phyloP scores from a whole-genome alignment of 768 basidiomycete species.

The Mycena chlorophos region DNA sequence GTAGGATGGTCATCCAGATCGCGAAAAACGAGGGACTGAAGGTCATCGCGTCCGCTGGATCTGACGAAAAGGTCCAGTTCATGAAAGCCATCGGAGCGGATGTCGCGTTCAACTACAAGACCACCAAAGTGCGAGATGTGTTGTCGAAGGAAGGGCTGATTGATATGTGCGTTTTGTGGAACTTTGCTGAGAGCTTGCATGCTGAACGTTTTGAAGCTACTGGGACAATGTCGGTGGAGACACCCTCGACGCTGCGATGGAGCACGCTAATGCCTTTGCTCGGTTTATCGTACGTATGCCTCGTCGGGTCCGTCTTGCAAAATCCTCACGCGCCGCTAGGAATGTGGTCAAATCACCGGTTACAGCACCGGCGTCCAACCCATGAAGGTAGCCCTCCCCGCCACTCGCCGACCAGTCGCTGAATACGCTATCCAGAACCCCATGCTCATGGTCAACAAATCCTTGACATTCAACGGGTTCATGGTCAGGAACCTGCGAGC shows the following conservation, averaged over 20 bases:
- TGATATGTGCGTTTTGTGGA: constrained; percentile 23
- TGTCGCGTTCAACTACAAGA: constrained; percentile 36
- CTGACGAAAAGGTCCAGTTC: constrained; percentile 42
- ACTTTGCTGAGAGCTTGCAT: background rate
- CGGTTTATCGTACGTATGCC: constrained; percentile 33
- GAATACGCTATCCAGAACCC: constrained; percentile 33
- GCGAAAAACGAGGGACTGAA: constrained; percentile 42
- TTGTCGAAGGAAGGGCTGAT: constrained; percentile 37
- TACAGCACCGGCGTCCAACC: constrained; percentile 18
- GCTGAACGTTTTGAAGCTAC: constrained; percentile 5
- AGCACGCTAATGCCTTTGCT: constrained; percentile 34
- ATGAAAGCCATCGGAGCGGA: constrained; percentile 36
- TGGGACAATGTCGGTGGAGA: constrained; percentile 42
- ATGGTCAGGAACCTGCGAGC: constrained; percentile 21
- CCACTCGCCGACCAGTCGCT: constrained; percentile 25
- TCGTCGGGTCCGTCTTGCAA: background rate
- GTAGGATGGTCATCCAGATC: constrained; percentile 12
- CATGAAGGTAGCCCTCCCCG: background rate
- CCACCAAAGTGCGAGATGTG: constrained; percentile 25
- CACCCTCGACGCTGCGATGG: constrained; percentile 44
- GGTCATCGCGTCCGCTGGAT: constrained; percentile 44
- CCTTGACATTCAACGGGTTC: constrained; percentile 41
- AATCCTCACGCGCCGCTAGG: constrained; percentile 4
- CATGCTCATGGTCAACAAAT: constrained; percentile 32
- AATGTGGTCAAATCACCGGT: constrained; percentile 30